Evolutionary conservation across 2,329 filamentous ascomycete species (phyloP).

Genomic region (Talaromyces verruculosus): DNA sequence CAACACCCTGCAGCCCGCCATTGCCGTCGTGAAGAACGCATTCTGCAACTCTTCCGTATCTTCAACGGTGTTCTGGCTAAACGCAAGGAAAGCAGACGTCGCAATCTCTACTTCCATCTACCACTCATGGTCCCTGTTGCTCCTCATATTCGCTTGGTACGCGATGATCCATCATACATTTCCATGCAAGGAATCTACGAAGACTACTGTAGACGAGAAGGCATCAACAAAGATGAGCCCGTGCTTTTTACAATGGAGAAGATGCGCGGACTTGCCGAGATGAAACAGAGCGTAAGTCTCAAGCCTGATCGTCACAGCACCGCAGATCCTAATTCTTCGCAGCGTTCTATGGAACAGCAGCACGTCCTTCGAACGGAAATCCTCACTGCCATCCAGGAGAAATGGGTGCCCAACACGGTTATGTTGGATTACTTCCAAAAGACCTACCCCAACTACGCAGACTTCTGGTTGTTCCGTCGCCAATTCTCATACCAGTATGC

Average conservation of each 20-base stretch:
- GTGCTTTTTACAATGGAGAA: conserved; percentile 95
- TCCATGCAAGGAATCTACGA: conserved; percentile 94
- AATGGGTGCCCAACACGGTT: conserved; percentile 81
- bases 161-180: conserved; percentile 92
- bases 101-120: conserved; percentile 93
- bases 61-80: conserved; percentile 90
- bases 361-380: conserved; percentile 80
- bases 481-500: conserved; percentile 97
- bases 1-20: conserved; percentile 93
- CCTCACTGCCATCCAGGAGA: conserved; percentile 91
- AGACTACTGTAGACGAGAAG: conserved; percentile 85
- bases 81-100: conserved; percentile 89
- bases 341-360: conserved; percentile 62
- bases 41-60: conserved; percentile 93
- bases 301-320: neutral
- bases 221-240: conserved; percentile 91
- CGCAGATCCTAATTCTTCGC: conserved; percentile 31
- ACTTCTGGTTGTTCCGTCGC: conserved; percentile 98
- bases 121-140: conserved; percentile 94
- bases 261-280: conserved; percentile 71
- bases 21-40: conserved; percentile 90
- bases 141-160: conserved; percentile 89
- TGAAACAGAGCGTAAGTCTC: conserved; percentile 57
- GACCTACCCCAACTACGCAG: conserved; percentile 82
- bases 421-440: conserved; percentile 85